Evolutionary conservation across 176 grass and related monocot genomes (phyloP).

Genomic region (Paspalum vaginatum): DNA sequence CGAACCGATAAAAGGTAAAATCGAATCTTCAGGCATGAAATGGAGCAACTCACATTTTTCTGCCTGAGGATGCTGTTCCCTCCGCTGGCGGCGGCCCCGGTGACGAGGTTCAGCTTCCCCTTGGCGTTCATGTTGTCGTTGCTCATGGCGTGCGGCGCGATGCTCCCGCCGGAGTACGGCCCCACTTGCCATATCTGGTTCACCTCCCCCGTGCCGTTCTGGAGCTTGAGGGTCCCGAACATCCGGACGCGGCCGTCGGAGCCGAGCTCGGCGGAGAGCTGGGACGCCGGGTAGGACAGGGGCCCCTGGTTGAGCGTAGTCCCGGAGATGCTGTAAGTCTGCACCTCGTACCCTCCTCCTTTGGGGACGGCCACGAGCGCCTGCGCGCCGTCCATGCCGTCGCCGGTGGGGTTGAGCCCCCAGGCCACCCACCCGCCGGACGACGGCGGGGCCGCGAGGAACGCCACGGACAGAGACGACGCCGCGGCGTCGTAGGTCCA

Average conservation of each 20-base stretch:
- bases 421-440: constrained; percentile 65
- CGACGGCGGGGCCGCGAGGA: constrained; percentile 46
- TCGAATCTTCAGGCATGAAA: background rate
- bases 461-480: constrained; percentile 54
- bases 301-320: background rate
- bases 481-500: constrained; percentile 62
- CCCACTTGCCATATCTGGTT: constrained; percentile 88
- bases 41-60: constrained; percentile 64
- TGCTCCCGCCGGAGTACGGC: background rate
- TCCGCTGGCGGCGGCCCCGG: constrained; percentile 39
- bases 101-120: constrained; percentile 71
- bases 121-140: constrained; percentile 33
- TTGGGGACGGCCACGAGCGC: constrained; percentile 59
- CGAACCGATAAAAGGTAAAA: background rate
- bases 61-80: constrained; percentile 32
- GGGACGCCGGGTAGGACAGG: constrained; percentile 40
- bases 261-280: constrained; percentile 55
- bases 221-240: constrained; percentile 60
- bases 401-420: constrained; percentile 56
- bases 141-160: background rate
- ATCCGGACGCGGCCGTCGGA: constrained; percentile 52
- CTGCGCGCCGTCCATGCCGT: constrained; percentile 53
- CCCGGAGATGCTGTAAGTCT: constrained; percentile 51
- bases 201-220: constrained; percentile 38
- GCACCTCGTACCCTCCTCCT: constrained; percentile 43